Evolutionary conservation across 2,329 filamentous ascomycete species (phyloP), one percentile per base, ranked within the genome.

Genomic region (Epichloe bromicola): DNA sequence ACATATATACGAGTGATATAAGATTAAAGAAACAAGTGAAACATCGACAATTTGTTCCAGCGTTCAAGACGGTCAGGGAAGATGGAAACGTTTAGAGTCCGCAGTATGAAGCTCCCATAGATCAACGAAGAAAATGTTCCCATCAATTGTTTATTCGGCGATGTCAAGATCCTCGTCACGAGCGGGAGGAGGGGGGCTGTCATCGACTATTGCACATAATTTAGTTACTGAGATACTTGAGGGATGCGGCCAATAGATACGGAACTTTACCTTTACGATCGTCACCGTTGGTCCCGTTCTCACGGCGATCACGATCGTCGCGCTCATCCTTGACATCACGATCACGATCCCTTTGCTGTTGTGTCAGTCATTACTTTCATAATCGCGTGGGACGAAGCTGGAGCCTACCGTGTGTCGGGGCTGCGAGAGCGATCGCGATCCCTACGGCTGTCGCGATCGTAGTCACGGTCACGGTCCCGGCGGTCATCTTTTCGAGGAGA

Each of bases 121-220:
- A 38, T 17, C 37, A 15, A 17, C 33, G 37, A 14, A 26, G 23
- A 34, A 30, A 30, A 23, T 19, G 19, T 41, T 33, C 40, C 12
- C 23, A 30, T 20, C 41, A 30, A 14, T 47, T 48, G 52, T 54
- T 62, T 74, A 83, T 72, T 97, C 93, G 63, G 90, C 91, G 64
- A 93, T 90, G 68, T 98, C 93, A 65, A 97, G 80, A 65, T 98
- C 93, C 67, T 98, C 93, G 64, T 95, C 53, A 40, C 53, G 88
- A 60, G 82, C 84, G 56, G 87, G 82, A 57, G 86, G 83, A 56
- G 87, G 81, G 59, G 88, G 85, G 61, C 86, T 88, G 59, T 94
- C 88, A 61, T 57, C 55, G 46, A 50, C 52, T 53, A 44, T 12
- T 15, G 19, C 1, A 38, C 4, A 26, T 14, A 0, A 17, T 36